A percentile compares a stretch with the other conserved stretches of the same genome.
phyloP scores from a whole-genome alignment of 805 yeast species.

The Dipodascopsis uninucleata region DNA sequence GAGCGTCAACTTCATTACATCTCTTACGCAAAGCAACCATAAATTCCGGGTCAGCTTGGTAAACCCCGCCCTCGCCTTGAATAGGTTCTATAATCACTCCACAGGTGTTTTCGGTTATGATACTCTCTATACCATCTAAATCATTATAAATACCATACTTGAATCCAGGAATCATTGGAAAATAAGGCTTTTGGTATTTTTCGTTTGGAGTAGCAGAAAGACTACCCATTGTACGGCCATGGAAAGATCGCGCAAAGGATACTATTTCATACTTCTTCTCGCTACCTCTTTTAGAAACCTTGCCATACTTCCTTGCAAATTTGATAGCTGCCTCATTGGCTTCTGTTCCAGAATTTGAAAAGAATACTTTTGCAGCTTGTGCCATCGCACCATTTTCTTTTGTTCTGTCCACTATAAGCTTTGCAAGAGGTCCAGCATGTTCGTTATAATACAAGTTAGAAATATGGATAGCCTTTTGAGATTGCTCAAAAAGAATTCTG shows the following conservation, averaged over 20 bases:
- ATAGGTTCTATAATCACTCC: slow-evolving; percentile 96
- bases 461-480: slow-evolving; percentile 68
- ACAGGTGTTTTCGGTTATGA: slow-evolving; percentile 64
- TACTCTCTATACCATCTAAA: slow-evolving; percentile 52
- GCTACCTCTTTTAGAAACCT: slow-evolving; percentile 31
- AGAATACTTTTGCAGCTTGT: slow-evolving; percentile 64
- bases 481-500: slow-evolving; percentile 67
- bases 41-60: slow-evolving; percentile 61
- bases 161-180: slow-evolving; percentile 89
- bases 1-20: slow-evolving; percentile 65
- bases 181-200: slow-evolving; percentile 87
- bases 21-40: slow-evolving; percentile 60
- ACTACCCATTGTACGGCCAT: slow-evolving; percentile 94
- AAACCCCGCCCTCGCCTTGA: slow-evolving; percentile 97
- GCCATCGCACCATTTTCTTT: slow-evolving; percentile 71
- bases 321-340: slow-evolving; percentile 78
- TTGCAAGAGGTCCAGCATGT: slow-evolving; percentile 77
- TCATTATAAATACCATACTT: slow-evolving; percentile 61
- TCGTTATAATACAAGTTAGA: slow-evolving; percentile 83
- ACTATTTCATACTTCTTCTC: slow-evolving; percentile 66
- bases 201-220: slow-evolving; percentile 87
- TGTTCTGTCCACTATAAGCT: slow-evolving; percentile 66
- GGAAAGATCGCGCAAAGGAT: slow-evolving; percentile 87
- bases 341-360: slow-evolving; percentile 72
- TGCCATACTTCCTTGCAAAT: slow-evolving; percentile 79